Evolutionary conservation across 768 basidiomycete species (phyloP).

Genomic region (Naganishia randhawae): DNA sequence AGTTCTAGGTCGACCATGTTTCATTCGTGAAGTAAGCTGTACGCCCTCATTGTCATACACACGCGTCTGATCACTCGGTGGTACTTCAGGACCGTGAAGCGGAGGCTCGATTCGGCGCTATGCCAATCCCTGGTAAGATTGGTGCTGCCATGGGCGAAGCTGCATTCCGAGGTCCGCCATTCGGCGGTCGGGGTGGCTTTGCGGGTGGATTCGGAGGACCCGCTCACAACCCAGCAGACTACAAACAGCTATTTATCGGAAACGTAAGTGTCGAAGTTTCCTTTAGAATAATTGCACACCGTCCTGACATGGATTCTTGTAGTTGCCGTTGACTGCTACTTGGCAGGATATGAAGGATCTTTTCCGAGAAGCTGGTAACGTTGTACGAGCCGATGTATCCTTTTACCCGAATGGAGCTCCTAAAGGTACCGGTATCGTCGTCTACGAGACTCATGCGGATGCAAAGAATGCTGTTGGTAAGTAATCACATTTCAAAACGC

Average conservation of each 20-base stretch:
- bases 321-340: conserved; percentile 95
- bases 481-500: conserved; percentile 47
- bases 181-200: conserved; percentile 27
- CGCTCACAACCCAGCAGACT: conserved; percentile 29
- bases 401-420: conserved; percentile 80
- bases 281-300: background rate
- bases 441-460: conserved; percentile 85
- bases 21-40: conserved; percentile 81
- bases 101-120: conserved; percentile 89
- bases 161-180: conserved; percentile 32
- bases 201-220: conserved; percentile 32
- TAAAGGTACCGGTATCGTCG: conserved; percentile 95
- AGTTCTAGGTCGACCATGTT: conserved; percentile 89
- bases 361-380: conserved; percentile 90
- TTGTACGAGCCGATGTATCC: conserved; percentile 92
- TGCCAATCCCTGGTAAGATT: conserved; percentile 91
- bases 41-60: background rate
- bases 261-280: conserved; percentile 64
- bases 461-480: conserved; percentile 85
- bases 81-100: conserved; percentile 81
- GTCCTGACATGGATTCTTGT: background rate
- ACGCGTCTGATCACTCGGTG: background rate
- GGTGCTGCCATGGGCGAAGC: conserved; percentile 84
- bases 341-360: conserved; percentile 99
- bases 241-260: conserved; percentile 83